These are phyloP conservation scores for Solanum clarkiae DNA, from an alignment of 257 asterid genomes.

Conservation along the genomic window DNA sequence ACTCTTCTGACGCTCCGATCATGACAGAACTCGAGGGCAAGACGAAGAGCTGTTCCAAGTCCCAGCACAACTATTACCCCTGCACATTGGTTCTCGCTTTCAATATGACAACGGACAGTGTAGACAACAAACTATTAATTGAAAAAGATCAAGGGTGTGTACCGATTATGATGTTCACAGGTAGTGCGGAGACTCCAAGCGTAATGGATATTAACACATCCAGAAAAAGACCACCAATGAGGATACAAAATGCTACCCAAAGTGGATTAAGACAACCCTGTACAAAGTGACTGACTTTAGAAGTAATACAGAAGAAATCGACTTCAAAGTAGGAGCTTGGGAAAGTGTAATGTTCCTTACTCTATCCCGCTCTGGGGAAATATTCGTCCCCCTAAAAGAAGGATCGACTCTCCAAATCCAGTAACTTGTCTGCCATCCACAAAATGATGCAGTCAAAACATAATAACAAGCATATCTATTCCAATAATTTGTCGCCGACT, in stretches of 20 bases:
- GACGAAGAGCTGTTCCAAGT: slow-evolving; percentile 71
- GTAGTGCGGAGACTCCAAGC: slow-evolving; percentile 73
- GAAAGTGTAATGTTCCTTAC: slow-evolving; percentile 17
- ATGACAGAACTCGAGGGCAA: slow-evolving; percentile 63
- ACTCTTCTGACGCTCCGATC: slow-evolving; percentile 60
- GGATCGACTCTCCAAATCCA: slow-evolving; percentile 78
- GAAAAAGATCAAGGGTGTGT: neutral
- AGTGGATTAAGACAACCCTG: slow-evolving; percentile 66
- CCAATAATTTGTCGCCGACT: neutral
- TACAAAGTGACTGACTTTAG: slow-evolving; percentile 4
- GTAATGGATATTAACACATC: slow-evolving; percentile 66
- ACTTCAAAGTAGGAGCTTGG: neutral
- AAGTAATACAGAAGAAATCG: neutral
- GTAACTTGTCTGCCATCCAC: slow-evolving; percentile 35
- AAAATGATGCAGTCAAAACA: slow-evolving; percentile 2
- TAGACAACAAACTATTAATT: neutral
- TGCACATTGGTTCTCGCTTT: slow-evolving; percentile 9
- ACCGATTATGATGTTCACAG: slow-evolving; percentile 75
- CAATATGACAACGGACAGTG: neutral
- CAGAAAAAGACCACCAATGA: slow-evolving; percentile 60
- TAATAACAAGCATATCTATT: neutral
- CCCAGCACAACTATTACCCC: slow-evolving; percentile 76
- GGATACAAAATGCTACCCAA: slow-evolving; percentile 75
- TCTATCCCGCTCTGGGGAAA: slow-evolving; percentile 36
- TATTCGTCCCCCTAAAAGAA: slow-evolving; percentile 17